Evolutionary conservation across 495 filamentous ascomycete species (phyloP), one percentile per base, ranked within the genome.

Genomic region (Apodospora peruviana): DNA sequence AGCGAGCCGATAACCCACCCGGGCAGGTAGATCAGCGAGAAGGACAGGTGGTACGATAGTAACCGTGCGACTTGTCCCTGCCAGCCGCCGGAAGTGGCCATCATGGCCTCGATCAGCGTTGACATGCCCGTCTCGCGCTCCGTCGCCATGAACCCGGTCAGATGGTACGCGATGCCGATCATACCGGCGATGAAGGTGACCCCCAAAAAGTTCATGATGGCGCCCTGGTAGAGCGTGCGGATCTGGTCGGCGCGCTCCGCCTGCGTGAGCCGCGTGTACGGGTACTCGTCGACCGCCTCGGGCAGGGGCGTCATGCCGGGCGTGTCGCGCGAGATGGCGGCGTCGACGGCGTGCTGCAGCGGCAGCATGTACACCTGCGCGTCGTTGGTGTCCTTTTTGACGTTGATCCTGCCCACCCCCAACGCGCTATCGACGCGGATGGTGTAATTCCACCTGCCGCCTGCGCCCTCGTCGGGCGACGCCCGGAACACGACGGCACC

Each of bases 41-140:
- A 87, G 2, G 85, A 75, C 10, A 87, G 45, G 56, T 87, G 82
- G 53, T 87, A 82, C 0, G 84, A 78, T 19, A 84, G 45, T 9
- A 91, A 63, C 3, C 88, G 74, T 16, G 82, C 79, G 22, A 76
- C 69, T 69, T 91, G 87, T 12, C 80, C 80, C 55, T 85, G 62
- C 84, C 85, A 88, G 12, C 71, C 68, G 20, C 70, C 68, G 20
- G 65, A 62, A 51, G 84, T 85, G 18, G 83, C 80, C 78, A 90
- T 88, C 82, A 88, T 91, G 32, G 86, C 83, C 64, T 93, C 88
- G 38, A 91, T 72, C 36, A 93, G 70, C 36, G 86, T 84, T 23
- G 85, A 83, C 77, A 90, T 87, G 47, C 86, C 88, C 35, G 80
- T 67, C 68, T 93, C 88, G 38, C 88, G 72, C 67, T 93, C 88